Conservation (phyloP, 257 asterid species). For the Nicotiana benthamiana region DNA sequence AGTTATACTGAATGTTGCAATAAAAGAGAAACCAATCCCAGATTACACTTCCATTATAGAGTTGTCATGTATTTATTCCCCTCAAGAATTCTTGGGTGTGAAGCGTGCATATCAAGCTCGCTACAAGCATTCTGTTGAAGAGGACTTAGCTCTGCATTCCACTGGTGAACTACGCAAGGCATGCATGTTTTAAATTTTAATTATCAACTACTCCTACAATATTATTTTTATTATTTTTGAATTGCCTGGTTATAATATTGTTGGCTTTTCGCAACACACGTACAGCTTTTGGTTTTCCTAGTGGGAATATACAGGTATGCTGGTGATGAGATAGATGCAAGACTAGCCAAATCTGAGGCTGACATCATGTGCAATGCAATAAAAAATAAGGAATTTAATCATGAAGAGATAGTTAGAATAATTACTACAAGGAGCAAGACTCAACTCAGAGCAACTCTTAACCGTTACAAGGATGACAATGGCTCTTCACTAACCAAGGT, state of each 20-base stretch:
- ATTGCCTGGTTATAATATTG: background rate
- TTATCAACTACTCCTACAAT: background rate
- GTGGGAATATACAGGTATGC: slow-evolving; percentile 38
- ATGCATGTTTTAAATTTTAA: background rate
- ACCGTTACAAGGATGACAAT: slow-evolving; percentile 52
- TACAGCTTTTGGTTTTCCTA: slow-evolving; percentile 52
- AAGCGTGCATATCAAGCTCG: slow-evolving; percentile 63
- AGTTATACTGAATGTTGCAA: slow-evolving; percentile 44
- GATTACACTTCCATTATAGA: slow-evolving; percentile 49
- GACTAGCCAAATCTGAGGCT: slow-evolving; percentile 52
- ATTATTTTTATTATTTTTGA: too few species aligned
- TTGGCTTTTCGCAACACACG: too few species aligned
- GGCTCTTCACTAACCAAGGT: slow-evolving; percentile 72
- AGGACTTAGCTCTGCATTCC: slow-evolving; percentile 58
- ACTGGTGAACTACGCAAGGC: slow-evolving; percentile 53
- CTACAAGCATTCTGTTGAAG: slow-evolving; percentile 63
- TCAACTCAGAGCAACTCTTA: slow-evolving; percentile 58
- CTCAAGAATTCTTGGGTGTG: slow-evolving; percentile 47
- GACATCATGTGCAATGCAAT: slow-evolving; percentile 31
- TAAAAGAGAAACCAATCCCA: slow-evolving; percentile 25
- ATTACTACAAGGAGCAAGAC: slow-evolving; percentile 66
- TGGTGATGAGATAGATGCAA: slow-evolving; percentile 46
- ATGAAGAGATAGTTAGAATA: slow-evolving; percentile 61
- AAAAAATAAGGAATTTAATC: slow-evolving; percentile 29
- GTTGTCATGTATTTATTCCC: slow-evolving; percentile 34